Conservation (phyloP, 2,329 filamentous ascomycete species). For the Coniochaeta ligniaria region DNA sequence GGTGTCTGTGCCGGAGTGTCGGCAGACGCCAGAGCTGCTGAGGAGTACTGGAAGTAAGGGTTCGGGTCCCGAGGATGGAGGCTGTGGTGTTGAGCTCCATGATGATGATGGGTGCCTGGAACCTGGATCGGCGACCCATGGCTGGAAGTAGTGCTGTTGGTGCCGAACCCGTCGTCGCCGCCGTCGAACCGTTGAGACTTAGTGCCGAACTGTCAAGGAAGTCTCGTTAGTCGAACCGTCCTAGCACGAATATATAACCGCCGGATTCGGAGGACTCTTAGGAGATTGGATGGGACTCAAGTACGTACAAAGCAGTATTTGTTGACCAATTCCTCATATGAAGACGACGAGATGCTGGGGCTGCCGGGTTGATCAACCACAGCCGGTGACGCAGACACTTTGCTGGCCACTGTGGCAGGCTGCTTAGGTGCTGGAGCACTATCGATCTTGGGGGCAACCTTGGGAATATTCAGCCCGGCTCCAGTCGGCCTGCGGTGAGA, state of each 20-base stretch:
- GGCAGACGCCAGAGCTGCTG: conserved; percentile 3
- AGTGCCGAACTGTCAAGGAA: conserved; percentile 49
- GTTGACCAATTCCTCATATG: conserved; percentile 94
- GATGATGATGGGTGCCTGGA: conserved; percentile 16
- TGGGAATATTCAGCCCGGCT: conserved; percentile 4
- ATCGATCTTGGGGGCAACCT: neutral
- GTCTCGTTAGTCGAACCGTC: conserved; percentile 30
- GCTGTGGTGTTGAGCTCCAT: conserved; percentile 35
- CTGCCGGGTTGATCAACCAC: conserved; percentile 26
- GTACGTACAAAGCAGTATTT: conserved; percentile 99
- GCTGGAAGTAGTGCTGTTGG: conserved; percentile 27
- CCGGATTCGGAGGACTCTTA: neutral
- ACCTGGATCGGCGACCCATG: conserved; percentile 27
- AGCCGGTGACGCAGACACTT: conserved; percentile 7
- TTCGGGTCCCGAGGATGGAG: conserved; percentile 26
- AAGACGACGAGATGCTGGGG: conserved; percentile 66
- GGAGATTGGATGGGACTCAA: conserved; percentile 21
- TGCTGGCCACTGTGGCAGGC: conserved; percentile 8
- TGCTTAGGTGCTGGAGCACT: conserved; percentile 6
- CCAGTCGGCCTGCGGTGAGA: conserved; percentile 30
- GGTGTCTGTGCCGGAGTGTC: conserved; percentile 13
- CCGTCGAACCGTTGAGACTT: conserved; percentile 43
- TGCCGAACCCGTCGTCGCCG: conserved; percentile 27
- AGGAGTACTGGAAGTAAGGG: conserved; percentile 23
- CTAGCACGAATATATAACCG: conserved; percentile 5